Evolutionary conservation across 352 stramenopile species (phyloP).

Genomic region (Pythium rishiriense): DNA sequence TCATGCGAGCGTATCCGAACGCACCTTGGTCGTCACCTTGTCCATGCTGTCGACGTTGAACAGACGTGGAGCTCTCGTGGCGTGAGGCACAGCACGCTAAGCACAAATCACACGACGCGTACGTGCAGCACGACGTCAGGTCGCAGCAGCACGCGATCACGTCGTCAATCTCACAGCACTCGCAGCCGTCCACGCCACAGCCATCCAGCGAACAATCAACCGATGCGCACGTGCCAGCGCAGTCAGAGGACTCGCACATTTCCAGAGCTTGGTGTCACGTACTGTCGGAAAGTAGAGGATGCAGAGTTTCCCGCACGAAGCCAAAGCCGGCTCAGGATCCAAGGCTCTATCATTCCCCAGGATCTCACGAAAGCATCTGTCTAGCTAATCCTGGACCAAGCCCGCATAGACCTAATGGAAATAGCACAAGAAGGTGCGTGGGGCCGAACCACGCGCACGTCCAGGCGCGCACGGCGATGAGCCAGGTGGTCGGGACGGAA

Average conservation of each 20-base stretch:
- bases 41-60: background rate
- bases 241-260: slow-evolving; percentile 19
- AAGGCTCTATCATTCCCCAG: too few species aligned
- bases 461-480: too few species aligned
- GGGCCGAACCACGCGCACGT: too few species aligned
- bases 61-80: background rate
- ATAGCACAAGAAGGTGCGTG: too few species aligned
- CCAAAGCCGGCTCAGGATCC: too few species aligned
- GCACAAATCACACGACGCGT: slow-evolving; percentile 9
- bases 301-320: background rate
- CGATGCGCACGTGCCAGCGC: background rate
- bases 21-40: background rate
- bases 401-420: too few species aligned
- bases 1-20: background rate
- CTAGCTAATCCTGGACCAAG: too few species aligned
- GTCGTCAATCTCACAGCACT: slow-evolving; percentile 16
- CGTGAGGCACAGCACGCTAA: background rate
- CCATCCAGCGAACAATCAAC: slow-evolving; percentile 10
- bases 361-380: too few species aligned
- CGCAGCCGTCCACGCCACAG: slow-evolving; percentile 12
- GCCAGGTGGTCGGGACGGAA: too few species aligned
- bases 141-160: slow-evolving; percentile 13
- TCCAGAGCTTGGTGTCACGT: background rate
- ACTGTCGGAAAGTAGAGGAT: background rate
- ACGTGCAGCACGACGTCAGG: slow-evolving; percentile 13